Evolutionary conservation across 2,329 filamentous ascomycete genomes (phyloP), one percentile per base, ranked within the genome.

Genomic region (Monilinia laxa): DNA sequence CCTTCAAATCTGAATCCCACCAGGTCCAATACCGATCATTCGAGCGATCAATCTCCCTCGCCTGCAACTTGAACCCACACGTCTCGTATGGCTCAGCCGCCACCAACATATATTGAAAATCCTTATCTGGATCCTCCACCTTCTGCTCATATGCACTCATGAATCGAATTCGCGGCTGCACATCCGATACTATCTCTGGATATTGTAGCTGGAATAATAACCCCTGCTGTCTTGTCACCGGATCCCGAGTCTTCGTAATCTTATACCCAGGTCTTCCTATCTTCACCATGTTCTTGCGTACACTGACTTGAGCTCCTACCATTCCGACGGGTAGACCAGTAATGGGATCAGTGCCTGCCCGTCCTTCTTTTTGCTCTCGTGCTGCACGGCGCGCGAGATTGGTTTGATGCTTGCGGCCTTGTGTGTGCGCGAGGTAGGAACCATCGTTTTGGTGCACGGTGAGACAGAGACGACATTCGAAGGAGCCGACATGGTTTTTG

Each of bases 391-490:
- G 90, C 38, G 95, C 95, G 63, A 99, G 88, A 80, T 99, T 99
- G 68, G 95, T 98, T 82, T 99, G 95, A 81, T 99, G 95, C 82
- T 99, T 99, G 77, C 95, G 92, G 67, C 95, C 95, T 80, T 99
- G 95, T 4, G 95, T 99, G 81, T 99, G 95, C 1, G 95, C 95
- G 72, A 99, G 92, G 80, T 99, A 99, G 58, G 93, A 97, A 70
- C 95, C 95, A 81, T 99, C 95, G 79, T 99, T 99, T 77, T 99
- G 95, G 84, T 99, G 95, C 5, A 98, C 94, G 0, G 95, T 99
- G 35, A 99, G 83, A 77, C 95, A 99, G 52, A 99, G 90, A 40
- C 95, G 91, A 79, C 95, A 99, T 80, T 99, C 95, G 80, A 97
- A 99, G 76, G 90, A 95, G 76, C 95, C 95, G 75, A 98, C 92